Evolutionary conservation across 176 grass and related monocot species (phyloP), one percentile per base, ranked within the genome.

Genomic region (Cymbopogon citratus): DNA sequence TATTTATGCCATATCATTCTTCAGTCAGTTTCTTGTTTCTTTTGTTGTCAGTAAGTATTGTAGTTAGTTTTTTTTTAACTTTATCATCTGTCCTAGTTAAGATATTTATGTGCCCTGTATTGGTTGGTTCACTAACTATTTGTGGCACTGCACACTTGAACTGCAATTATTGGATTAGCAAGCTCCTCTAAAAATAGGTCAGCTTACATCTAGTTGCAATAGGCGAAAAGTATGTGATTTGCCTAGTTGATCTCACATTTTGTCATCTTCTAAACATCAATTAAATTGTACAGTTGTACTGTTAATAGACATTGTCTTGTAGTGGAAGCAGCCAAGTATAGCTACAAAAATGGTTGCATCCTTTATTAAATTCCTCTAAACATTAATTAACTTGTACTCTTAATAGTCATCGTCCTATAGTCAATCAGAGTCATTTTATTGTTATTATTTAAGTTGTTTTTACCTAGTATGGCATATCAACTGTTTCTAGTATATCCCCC

Each of bases 261-360:
- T 73, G 12, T 71, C 9, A 9, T 38, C 51, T 2, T 87, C 57
- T 69, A 13, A 35, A 51, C 5, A 70, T 39, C 9, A 25, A 60
- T 60, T 59, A 35, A 6, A 35, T 3, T 60, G 1, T 34, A 35
- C 14, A 35, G 3, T 52, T 80, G 1, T 34, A 35, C 14, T 44
- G 3, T 63, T 80, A 76, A 79, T 59, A 19, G 5, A 16, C 57
- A 19, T 49, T 25, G 41, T 38, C 16, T 10, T 39, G 85, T 8
- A 21, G 34, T 81, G 16, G 34, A 66, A 81, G 39, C 75, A 64
- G 71, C 66, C 31, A 71, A 54, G 41, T 49, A 60, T 60, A 60
- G n/a, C 59, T 78, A n/a, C 49, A 28, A 69, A 52, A 29, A 7
- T 40, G 46, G 25, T 63, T 51, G 69, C 33, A 31, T 77, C 3